These are phyloP conservation scores for Kalaharituber pfeilii DNA, from an alignment of 2,329 filamentous ascomycete genomes.

Conservation along the genomic window DNA sequence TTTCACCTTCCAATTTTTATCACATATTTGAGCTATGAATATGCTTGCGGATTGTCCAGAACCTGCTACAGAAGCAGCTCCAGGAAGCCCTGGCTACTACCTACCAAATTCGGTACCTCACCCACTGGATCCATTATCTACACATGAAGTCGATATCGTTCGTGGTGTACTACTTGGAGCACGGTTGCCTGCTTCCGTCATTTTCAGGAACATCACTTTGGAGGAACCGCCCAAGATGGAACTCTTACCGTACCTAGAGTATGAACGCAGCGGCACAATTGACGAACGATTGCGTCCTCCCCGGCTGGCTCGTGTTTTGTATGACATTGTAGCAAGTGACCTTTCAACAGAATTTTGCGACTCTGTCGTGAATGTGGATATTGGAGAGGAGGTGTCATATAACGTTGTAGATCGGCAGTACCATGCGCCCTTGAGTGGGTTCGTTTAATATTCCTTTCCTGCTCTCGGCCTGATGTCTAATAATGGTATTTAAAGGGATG, in stretches of 20 bases:
- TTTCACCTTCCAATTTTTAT: neutral
- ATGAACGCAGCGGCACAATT: constrained; percentile 38
- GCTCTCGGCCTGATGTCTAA: constrained; percentile 9
- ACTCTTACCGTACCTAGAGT: constrained; percentile 43
- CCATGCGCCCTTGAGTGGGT: constrained; percentile 38
- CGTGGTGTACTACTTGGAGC: constrained; percentile 33
- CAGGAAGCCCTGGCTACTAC: constrained; percentile 10
- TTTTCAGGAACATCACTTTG: constrained; percentile 45
- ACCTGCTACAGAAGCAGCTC: constrained; percentile 15
- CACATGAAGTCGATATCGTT: constrained; percentile 37
- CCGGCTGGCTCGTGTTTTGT: constrained; percentile 31
- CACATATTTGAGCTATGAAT: neutral
- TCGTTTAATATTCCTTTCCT: constrained; percentile 36
- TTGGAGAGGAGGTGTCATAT: constrained; percentile 34
- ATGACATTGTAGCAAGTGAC: constrained; percentile 17
- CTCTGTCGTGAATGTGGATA: constrained; percentile 35
- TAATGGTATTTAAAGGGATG: constrained; percentile 14
- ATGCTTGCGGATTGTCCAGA: neutral
- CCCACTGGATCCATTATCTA: constrained; percentile 39
- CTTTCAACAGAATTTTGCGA: constrained; percentile 37
- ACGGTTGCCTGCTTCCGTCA: constrained; percentile 9
- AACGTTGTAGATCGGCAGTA: constrained; percentile 34
- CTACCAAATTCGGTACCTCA: constrained; percentile 26
- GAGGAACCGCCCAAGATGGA: constrained; percentile 46
- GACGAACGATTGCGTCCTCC: constrained; percentile 31